These are phyloP conservation scores for Oryza brachyantha DNA, from an alignment of 176 grass and related monocot species.

Conservation along the genomic window DNA sequence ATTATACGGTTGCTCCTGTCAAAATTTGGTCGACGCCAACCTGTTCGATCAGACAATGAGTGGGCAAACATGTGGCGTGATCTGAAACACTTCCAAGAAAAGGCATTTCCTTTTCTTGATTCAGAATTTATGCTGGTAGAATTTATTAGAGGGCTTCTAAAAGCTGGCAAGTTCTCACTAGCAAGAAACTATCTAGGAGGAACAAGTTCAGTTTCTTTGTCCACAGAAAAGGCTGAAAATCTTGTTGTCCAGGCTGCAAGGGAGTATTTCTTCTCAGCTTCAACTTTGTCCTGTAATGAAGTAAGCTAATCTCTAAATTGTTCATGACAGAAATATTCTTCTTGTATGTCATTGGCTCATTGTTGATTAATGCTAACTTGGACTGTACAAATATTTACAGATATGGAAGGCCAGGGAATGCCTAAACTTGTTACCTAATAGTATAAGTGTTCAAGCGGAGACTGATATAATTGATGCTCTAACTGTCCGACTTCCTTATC, in stretches of 20 bases:
- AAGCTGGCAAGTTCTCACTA: slow-evolving; percentile 96
- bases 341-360: background rate
- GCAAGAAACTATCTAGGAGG: slow-evolving; percentile 98
- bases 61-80: slow-evolving; percentile 94
- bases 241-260: slow-evolving; percentile 89
- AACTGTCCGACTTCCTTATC: slow-evolving; percentile 81
- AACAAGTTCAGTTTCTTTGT: slow-evolving; percentile 73
- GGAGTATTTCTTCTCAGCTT: slow-evolving; percentile 99
- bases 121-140: slow-evolving; percentile 88
- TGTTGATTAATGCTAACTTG: slow-evolving; percentile 35
- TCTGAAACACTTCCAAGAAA: slow-evolving; percentile 87
- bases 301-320: slow-evolving; percentile 46
- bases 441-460: slow-evolving; percentile 77
- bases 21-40: slow-evolving; percentile 90
- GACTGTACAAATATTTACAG: slow-evolving; percentile 48
- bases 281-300: slow-evolving; percentile 81
- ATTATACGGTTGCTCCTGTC: slow-evolving; percentile 84
- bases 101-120: slow-evolving; percentile 96
- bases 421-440: slow-evolving; percentile 78
- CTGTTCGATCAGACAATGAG: slow-evolving; percentile 81
- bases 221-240: slow-evolving; percentile 67
- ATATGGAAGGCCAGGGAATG: slow-evolving; percentile 99
- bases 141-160: slow-evolving; percentile 92
- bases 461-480: slow-evolving; percentile 93
- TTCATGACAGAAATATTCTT: slow-evolving; percentile 28